phyloP scores from a whole-genome alignment of 345 rosid species.

The Brassica cretica region DNA sequence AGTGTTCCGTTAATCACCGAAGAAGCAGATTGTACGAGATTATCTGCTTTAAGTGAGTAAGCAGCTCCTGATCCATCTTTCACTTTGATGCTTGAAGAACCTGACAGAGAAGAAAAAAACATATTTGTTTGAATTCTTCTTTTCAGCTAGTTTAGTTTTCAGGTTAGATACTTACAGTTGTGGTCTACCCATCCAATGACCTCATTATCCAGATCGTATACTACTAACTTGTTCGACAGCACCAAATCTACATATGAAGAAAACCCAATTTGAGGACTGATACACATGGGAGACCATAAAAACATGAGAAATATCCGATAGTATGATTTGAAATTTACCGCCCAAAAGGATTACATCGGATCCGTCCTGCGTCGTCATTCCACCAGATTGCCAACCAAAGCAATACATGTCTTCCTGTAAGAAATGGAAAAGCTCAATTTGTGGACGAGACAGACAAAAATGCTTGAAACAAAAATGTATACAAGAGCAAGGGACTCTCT shows the following conservation, averaged over 20 bases:
- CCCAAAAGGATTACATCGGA: conserved; percentile 69
- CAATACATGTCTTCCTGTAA: conserved; percentile 73
- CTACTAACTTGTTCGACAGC: conserved; percentile 82
- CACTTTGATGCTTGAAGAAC: conserved; percentile 74
- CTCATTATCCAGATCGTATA: conserved; percentile 79
- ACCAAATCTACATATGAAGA: conserved; percentile 67
- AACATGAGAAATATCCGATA: not conserved
- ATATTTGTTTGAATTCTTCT: conserved; percentile 2
- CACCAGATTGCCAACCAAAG: conserved; percentile 82
- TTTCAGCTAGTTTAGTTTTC: conserved; percentile 4
- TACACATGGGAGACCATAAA: conserved; percentile 2
- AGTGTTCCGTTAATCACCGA: conserved; percentile 21
- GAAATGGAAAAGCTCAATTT: conserved; percentile 9
- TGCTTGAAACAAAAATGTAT: not conserved
- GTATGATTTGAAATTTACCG: conserved; percentile 49
- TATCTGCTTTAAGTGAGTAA: conserved; percentile 54
- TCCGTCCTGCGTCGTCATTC: conserved; percentile 65
- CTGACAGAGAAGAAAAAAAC: conserved; percentile 36
- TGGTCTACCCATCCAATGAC: conserved; percentile 84
- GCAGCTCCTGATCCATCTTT: conserved; percentile 52
- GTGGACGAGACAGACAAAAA: not conserved
- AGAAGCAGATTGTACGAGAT: conserved; percentile 47
- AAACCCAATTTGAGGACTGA: not conserved
- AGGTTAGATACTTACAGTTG: conserved; percentile 67
- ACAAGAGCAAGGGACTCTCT: conserved; percentile 1